Percentiles rank a stretch among this genome's conserved stretches.
Evolutionary conservation across 495 filamentous ascomycete species (phyloP).

Genomic region (Aspergillus nanangensis): DNA sequence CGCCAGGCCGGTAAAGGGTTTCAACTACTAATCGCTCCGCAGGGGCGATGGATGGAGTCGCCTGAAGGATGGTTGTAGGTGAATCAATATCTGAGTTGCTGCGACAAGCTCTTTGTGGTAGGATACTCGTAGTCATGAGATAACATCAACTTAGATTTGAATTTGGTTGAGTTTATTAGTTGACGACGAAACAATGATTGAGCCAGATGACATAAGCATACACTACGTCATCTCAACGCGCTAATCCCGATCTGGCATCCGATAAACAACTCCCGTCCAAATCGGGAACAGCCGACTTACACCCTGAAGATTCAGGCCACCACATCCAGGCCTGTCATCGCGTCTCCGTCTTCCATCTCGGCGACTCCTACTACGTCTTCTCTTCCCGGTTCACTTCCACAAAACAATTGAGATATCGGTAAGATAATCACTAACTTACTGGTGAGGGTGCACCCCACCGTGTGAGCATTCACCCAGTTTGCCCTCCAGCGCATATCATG

Average conservation of each 20-base stretch:
- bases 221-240: too few species aligned
- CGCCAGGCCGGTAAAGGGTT: too few species aligned
- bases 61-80: too few species aligned
- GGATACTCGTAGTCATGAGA: too few species aligned
- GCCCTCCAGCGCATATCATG: conserved; percentile 13
- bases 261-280: conserved; percentile 7
- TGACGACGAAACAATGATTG: too few species aligned
- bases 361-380: not conserved
- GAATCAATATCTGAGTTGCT: too few species aligned
- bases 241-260: conserved; percentile 9
- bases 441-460: not conserved
- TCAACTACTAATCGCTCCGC: too few species aligned
- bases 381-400: not conserved
- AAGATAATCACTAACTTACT: not conserved
- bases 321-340: conserved; percentile 5
- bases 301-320: conserved; percentile 8
- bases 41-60: too few species aligned
- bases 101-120: too few species aligned
- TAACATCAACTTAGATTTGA: too few species aligned
- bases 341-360: conserved; percentile 2
- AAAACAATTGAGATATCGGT: not conserved
- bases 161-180: too few species aligned
- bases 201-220: too few species aligned
- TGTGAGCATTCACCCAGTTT: not conserved
- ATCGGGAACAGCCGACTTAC: not conserved